Evolutionary conservation across 192 early-diverging fungal genomes (phyloP), one percentile per base, ranked within the genome.

Genomic region (Coemansia sp.): DNA sequence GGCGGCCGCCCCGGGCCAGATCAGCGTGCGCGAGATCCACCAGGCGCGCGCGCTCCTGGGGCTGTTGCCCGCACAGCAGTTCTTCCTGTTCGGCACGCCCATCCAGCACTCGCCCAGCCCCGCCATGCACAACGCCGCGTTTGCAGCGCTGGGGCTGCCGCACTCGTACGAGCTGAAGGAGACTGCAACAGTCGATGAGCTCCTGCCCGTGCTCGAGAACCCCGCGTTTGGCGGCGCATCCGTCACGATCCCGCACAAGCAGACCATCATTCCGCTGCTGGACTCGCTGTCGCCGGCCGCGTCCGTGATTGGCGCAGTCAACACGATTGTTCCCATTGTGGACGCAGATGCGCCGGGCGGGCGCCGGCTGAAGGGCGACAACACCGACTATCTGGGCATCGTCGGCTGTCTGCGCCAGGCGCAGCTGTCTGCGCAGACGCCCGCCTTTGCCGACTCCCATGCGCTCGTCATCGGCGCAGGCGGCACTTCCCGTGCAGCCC

Each of bases 381-480:
- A 99, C 73, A 99, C 97, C 14, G 97, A 99, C 65, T 98, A 91
- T 82, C 56, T 95, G 18, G 97, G 97, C 29, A 97, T 99, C 48
- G 78, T 78, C 40, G 75, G 75, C 25, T 83, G 82, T 47, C 80
- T 95, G 30, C 67, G 81, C 49, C 77, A 69, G 14, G 64, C 80
- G 18, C 69, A 64, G 48, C 33, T 64, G 10, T 60, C 55, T 6
- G 22, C 23, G 24, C 58, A 22, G 31, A 32, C 33, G 18, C 46
- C 46, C 29, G 12, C 47, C 4, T 65, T 70, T 31, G 43, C 61
- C 2, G 38, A 28, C 4, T 42, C 57, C 21, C 56, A 79, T n/a
- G 97, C 90, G 8, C 81, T 94, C 38, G 89, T 99, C 0, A 81
- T 99, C 66, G 97, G 97, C 21, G 94, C 90, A 5, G 97, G 97